These are phyloP conservation scores for Chamaenerion angustifolium DNA, from an alignment of 345 rosid species.

Conservation along the genomic window DNA sequence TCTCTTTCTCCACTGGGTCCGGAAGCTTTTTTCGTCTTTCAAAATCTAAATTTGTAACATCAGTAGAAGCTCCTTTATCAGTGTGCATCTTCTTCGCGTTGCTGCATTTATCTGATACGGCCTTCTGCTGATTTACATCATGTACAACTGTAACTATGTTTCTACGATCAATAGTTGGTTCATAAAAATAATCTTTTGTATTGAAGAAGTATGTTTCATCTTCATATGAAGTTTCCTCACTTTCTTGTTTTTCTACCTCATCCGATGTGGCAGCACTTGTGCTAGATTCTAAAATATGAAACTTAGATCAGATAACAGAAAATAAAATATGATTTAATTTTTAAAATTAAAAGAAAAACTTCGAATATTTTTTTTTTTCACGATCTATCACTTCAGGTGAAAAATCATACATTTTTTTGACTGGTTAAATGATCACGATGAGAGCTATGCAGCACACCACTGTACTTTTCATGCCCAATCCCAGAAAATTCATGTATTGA, in stretches of 20 bases:
- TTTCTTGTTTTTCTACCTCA: constrained; percentile 81
- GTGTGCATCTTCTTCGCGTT: constrained; percentile 27
- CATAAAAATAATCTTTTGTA: constrained; percentile 52
- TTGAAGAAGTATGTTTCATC: constrained; percentile 67
- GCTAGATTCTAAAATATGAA: constrained; percentile 64
- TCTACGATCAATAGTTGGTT: constrained; percentile 30
- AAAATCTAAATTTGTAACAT: constrained; percentile 24
- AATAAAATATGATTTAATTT: no score
- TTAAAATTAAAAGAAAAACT: no score
- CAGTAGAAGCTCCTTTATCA: constrained; percentile 12
- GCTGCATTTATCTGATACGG: constrained; percentile 12
- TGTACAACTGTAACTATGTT: constrained; percentile 18
- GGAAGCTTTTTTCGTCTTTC: constrained; percentile 80
- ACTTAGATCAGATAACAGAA: no score
- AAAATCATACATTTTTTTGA: no score
- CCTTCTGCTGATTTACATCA: constrained; percentile 14
- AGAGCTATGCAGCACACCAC: constrained; percentile 34
- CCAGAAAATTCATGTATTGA: constrained; percentile 60
- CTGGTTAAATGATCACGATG: background rate
- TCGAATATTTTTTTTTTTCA: no score
- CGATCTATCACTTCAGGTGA: no score
- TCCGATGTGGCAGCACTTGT: constrained; percentile 70
- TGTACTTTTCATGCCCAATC: constrained; percentile 58
- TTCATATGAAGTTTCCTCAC: constrained; percentile 71
- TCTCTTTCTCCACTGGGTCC: constrained; percentile 89